Conservation (phyloP, 163 green algal species). For the Volvox carteri region DNA sequence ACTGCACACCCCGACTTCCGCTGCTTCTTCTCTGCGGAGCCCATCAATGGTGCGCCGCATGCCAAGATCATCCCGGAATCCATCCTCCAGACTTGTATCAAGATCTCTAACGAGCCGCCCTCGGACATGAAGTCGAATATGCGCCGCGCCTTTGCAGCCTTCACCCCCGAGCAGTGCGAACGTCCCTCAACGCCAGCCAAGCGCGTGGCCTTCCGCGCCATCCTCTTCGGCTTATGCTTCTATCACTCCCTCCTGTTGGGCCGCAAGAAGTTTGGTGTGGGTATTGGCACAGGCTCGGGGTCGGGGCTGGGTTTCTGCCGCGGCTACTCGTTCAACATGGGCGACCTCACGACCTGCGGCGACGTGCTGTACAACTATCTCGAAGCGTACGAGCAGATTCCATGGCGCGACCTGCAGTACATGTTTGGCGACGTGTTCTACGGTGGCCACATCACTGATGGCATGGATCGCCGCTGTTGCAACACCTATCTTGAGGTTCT, state of each 20-base stretch:
- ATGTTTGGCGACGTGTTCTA: slow-evolving; percentile 93
- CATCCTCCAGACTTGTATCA: slow-evolving; percentile 92
- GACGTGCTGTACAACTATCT: slow-evolving; percentile 93
- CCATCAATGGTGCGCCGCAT: slow-evolving; percentile 89
- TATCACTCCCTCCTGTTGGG: slow-evolving; percentile 93
- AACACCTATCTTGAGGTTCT: slow-evolving; percentile 90
- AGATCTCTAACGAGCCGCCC: slow-evolving; percentile 90
- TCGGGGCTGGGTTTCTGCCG: slow-evolving; percentile 91
- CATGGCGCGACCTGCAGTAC: slow-evolving; percentile 91
- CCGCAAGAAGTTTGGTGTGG: slow-evolving; percentile 93
- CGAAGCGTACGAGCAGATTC: slow-evolving; percentile 82
- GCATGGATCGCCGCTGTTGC: slow-evolving; percentile 88
- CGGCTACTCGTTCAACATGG: slow-evolving; percentile 91
- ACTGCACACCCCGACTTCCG: slow-evolving; percentile 90
- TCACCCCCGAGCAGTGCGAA: slow-evolving; percentile 80
- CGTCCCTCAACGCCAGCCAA: slow-evolving; percentile 76
- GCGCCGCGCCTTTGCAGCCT: slow-evolving; percentile 85
- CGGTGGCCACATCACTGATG: slow-evolving; percentile 91
- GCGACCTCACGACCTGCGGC: slow-evolving; percentile 89
- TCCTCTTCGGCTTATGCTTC: slow-evolving; percentile 93
- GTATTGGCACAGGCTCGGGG: slow-evolving; percentile 85
- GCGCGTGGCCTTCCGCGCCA: slow-evolving; percentile 81
- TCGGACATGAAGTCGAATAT: slow-evolving; percentile 94
- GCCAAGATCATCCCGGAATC: slow-evolving; percentile 91
- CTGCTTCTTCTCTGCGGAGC: slow-evolving; percentile 93